phyloP scores from a whole-genome alignment of 2,329 filamentous ascomycete genomes.

The Talaromyces sp. region DNA sequence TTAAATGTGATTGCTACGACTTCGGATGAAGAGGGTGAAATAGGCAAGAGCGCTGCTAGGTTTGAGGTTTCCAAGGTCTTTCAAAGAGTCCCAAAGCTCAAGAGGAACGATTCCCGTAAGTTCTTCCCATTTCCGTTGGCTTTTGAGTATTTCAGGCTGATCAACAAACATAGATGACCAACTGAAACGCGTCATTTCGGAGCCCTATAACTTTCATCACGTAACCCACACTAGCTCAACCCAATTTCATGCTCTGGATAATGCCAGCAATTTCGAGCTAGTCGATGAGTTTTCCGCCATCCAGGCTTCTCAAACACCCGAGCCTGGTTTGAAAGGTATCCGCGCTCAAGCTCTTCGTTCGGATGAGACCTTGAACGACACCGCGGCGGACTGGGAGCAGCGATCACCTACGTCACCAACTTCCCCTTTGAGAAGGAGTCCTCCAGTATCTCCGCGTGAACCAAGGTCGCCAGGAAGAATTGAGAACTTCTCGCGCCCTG shows the following conservation, averaged over 20 bases:
- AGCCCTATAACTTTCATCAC: slow-evolving; percentile 61
- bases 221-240: slow-evolving; percentile 55
- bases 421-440: slow-evolving; percentile 22
- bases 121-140: slow-evolving; percentile 8
- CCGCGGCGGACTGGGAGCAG: slow-evolving; percentile 13
- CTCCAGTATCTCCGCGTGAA: slow-evolving; percentile 28
- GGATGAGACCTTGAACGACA: slow-evolving; percentile 1
- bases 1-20: slow-evolving; percentile 39
- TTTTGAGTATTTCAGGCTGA: slow-evolving; percentile 1
- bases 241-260: slow-evolving; percentile 50
- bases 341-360: slow-evolving; percentile 45
- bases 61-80: slow-evolving; percentile 31
- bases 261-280: slow-evolving; percentile 48
- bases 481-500: slow-evolving; percentile 54
- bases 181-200: slow-evolving; percentile 51
- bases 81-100: slow-evolving; percentile 24
- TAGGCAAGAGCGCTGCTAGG: slow-evolving; percentile 26
- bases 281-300: slow-evolving; percentile 51
- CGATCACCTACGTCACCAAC: slow-evolving; percentile 5
- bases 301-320: slow-evolving; percentile 49
- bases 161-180: slow-evolving; percentile 30
- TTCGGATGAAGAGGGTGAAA: slow-evolving; percentile 37
- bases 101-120: slow-evolving; percentile 35
- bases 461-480: slow-evolving; percentile 28
- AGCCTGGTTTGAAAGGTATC: slow-evolving; percentile 48